Evolutionary conservation across 495 filamentous ascomycete genomes (phyloP).

Genomic region (Opeltia flavorubescens): DNA sequence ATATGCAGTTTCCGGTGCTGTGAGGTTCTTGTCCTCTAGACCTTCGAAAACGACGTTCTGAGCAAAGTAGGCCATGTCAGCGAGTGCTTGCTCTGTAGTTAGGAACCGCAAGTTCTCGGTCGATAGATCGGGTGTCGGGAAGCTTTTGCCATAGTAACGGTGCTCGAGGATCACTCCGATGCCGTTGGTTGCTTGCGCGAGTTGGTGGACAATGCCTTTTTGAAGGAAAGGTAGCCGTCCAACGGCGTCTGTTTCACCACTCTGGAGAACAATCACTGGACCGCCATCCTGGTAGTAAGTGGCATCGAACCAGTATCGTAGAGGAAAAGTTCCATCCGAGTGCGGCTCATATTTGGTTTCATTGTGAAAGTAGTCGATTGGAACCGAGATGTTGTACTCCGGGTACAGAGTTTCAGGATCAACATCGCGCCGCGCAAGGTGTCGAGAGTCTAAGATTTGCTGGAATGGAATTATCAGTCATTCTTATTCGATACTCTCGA

Average conservation of each 20-base stretch:
- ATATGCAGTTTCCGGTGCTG: slow-evolving; percentile 41
- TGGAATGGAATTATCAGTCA: neutral
- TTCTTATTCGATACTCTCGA: neutral
- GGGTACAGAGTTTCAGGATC: slow-evolving; percentile 35
- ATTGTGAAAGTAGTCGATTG: slow-evolving; percentile 66
- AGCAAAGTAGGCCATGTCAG: slow-evolving; percentile 61
- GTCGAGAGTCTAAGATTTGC: neutral
- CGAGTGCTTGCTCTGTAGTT: slow-evolving; percentile 60
- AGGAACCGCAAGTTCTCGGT: slow-evolving; percentile 57
- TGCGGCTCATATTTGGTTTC: slow-evolving; percentile 57
- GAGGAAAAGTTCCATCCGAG: slow-evolving; percentile 38
- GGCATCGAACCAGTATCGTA: slow-evolving; percentile 64
- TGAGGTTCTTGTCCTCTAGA: slow-evolving; percentile 46
- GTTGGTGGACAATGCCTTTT: slow-evolving; percentile 51
- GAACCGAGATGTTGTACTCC: slow-evolving; percentile 47
- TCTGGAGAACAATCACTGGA: slow-evolving; percentile 54
- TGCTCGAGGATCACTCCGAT: slow-evolving; percentile 67
- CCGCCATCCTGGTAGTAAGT: slow-evolving; percentile 52
- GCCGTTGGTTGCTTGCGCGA: slow-evolving; percentile 48
- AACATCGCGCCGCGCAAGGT: slow-evolving; percentile 12
- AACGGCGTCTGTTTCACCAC: slow-evolving; percentile 46
- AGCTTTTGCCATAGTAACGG: slow-evolving; percentile 55
- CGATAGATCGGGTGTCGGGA: slow-evolving; percentile 42
- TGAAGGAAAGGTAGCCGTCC: slow-evolving; percentile 49
- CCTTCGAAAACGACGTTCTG: slow-evolving; percentile 49